Percentiles rank a stretch among this genome's conserved stretches.
phyloP scores from a whole-genome alignment of 441 rosid genomes.

The Geranium incanum region DNA sequence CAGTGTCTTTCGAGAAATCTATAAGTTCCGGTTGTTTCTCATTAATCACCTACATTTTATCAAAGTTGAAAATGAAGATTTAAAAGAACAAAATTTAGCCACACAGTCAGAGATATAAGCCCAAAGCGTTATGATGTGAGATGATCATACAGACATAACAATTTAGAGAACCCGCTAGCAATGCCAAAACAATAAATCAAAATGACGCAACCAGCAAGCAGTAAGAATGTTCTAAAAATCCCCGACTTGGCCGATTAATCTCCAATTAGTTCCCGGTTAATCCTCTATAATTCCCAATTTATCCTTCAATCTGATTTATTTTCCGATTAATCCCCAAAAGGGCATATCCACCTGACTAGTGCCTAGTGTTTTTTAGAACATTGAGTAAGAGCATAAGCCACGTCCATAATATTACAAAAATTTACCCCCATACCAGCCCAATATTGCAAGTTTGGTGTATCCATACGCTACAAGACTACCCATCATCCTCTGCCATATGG shows the following conservation, averaged over 20 bases:
- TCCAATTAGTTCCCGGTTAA: no score
- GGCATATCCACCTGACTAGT: no score
- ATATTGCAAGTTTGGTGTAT: background rate
- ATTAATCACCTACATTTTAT: constrained; percentile 59
- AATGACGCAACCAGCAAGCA: background rate
- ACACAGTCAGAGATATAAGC: background rate
- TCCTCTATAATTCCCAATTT: no score
- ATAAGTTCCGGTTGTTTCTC: constrained; percentile 83
- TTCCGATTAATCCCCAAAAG: no score
- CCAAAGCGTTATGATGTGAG: background rate
- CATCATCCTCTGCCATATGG: background rate
- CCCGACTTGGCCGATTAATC: no score
- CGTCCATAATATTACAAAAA: background rate
- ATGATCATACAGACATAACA: background rate
- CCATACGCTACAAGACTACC: background rate
- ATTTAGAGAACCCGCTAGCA: background rate
- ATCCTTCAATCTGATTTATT: no score
- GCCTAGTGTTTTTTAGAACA: no score
- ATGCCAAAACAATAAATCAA: background rate
- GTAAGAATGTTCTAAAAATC: background rate
- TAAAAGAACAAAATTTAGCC: no score
- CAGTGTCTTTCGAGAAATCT: constrained; percentile 66
- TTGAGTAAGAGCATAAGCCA: background rate
- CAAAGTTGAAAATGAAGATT: constrained; percentile 8
- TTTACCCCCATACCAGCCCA: background rate